These are phyloP conservation scores for Paracoccidioides lutzii DNA, from an alignment of 2,329 filamentous ascomycete genomes.

Conservation along the genomic window DNA sequence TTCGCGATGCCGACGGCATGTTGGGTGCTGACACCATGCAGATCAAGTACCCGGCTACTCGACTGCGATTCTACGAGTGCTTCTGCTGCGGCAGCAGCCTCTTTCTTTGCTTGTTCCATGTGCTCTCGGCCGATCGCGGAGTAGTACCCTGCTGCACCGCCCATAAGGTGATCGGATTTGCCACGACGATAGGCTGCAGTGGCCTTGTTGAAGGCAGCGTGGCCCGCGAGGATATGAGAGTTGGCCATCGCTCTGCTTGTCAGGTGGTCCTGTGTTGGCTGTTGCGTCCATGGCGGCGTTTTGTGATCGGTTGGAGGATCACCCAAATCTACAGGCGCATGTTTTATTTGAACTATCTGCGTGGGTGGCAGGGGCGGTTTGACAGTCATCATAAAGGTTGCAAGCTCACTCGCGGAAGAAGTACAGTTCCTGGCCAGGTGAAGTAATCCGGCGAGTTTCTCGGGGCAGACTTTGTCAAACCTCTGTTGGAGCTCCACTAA, in stretches of 20 bases:
- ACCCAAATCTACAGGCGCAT: conserved; percentile 32
- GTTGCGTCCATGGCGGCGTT: background rate
- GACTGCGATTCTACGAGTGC: conserved; percentile 57
- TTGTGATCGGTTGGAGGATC: conserved; percentile 9
- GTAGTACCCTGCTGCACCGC: conserved; percentile 65
- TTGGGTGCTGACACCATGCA: conserved; percentile 71
- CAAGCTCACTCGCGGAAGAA: conserved; percentile 47
- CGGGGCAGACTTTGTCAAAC: conserved; percentile 39
- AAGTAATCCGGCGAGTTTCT: conserved; percentile 41
- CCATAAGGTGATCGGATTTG: conserved; percentile 59
- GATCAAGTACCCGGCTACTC: conserved; percentile 48
- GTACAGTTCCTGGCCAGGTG: conserved; percentile 45
- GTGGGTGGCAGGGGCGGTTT: conserved; percentile 15
- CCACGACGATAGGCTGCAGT: conserved; percentile 45
- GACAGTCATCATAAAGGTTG: conserved; percentile 37
- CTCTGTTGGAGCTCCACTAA: conserved; percentile 42
- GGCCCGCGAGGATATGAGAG: conserved; percentile 35
- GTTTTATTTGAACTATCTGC: conserved; percentile 37
- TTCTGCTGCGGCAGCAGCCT: conserved; percentile 57
- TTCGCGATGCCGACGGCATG: conserved; percentile 70
- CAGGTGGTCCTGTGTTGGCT: conserved; percentile 15
- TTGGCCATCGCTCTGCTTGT: conserved; percentile 28
- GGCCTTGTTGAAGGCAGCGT: conserved; percentile 45
- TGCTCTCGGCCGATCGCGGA: conserved; percentile 55
- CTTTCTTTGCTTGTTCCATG: conserved; percentile 42